phyloP scores from a whole-genome alignment of 2,329 filamentous ascomycete genomes.

The Raffaelea albimanens region DNA sequence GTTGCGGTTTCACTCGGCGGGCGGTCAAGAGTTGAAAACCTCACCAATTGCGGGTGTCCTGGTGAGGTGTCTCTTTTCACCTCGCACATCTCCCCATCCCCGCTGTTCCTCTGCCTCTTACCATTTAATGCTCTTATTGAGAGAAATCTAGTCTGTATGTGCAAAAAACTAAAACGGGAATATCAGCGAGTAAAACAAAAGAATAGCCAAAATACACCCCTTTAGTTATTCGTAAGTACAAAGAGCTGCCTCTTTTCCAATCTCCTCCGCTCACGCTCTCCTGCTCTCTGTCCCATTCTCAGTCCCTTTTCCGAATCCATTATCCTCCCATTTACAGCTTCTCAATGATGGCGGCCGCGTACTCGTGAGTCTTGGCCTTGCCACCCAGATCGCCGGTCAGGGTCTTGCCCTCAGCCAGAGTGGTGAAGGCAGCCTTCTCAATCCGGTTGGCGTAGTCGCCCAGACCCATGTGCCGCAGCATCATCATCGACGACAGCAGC shows the following conservation, averaged over 20 bases:
- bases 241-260: background rate
- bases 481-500: conserved; percentile 95
- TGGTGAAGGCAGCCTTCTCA: conserved; percentile 91
- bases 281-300: background rate
- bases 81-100: no score
- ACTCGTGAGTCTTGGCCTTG: conserved; percentile 92
- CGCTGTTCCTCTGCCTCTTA: no score
- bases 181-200: background rate
- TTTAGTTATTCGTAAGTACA: background rate
- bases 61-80: no score
- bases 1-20: no score
- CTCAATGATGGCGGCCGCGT: conserved; percentile 80
- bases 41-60: no score
- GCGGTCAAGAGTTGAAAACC: no score
- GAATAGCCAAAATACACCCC: background rate
- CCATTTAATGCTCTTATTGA: no score
- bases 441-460: conserved; percentile 76
- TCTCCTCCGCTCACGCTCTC: background rate
- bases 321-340: conserved; percentile 41
- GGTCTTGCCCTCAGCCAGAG: conserved; percentile 88
- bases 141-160: no score
- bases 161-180: background rate
- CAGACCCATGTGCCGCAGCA: conserved; percentile 97
- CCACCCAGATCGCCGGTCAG: conserved; percentile 95
- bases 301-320: no score